A percentile compares a stretch with the other conserved stretches of the same genome.
These are phyloP conservation scores for Anisodus tanguticus DNA, from an alignment of 257 asterid genomes.

Conservation along the genomic window DNA sequence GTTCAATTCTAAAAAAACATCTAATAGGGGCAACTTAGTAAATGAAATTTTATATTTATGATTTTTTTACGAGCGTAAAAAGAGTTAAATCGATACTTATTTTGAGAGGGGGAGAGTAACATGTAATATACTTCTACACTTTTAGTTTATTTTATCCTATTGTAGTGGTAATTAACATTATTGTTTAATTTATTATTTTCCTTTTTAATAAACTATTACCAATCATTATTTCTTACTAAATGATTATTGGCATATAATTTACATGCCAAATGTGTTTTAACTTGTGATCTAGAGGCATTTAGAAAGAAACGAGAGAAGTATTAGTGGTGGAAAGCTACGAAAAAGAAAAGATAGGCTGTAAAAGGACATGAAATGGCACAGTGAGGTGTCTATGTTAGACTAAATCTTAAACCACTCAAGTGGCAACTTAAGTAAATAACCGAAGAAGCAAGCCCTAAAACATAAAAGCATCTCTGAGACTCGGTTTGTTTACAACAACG, in stretches of 20 bases:
- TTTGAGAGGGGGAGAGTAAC: background rate
- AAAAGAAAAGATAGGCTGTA: slow-evolving; percentile 35
- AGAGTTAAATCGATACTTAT: too few species aligned
- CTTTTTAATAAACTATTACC: background rate
- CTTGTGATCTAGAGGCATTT: background rate
- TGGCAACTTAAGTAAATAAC: slow-evolving; percentile 28
- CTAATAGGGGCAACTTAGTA: too few species aligned
- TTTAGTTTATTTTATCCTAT: background rate
- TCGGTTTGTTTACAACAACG: background rate
- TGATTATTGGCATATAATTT: background rate
- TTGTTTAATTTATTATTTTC: background rate
- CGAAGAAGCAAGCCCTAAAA: background rate
- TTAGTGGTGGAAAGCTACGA: slow-evolving; percentile 33
- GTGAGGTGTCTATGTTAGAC: slow-evolving; percentile 26
- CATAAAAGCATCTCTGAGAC: slow-evolving; percentile 41
- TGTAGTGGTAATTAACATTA: background rate
- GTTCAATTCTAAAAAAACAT: too few species aligned
- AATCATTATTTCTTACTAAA: background rate
- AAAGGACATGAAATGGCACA: slow-evolving; percentile 23
- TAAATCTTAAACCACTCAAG: background rate
- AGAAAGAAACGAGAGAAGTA: background rate
- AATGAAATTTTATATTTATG: slow-evolving; percentile 35
- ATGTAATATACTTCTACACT: too few species aligned
- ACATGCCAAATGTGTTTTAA: background rate
- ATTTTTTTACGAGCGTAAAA: too few species aligned